Base-by-base conservation (phyloP, 257 asterid species). In the Salvia miltiorrhiza region DNA sequence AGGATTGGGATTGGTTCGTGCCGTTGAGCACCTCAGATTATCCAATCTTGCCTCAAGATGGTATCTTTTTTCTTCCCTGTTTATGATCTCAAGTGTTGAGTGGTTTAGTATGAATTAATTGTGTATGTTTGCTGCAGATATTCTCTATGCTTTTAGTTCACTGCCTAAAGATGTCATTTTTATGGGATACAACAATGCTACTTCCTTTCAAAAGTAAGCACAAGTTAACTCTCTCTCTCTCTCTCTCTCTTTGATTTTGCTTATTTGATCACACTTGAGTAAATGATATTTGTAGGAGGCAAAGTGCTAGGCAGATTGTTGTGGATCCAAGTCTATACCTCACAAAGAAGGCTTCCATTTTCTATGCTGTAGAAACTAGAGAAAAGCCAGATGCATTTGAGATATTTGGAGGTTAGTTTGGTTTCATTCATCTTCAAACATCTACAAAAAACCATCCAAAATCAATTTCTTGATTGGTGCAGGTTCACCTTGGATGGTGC, bases 401-500 rank as follows among this genome's bases (percentile, higher is more conserved):
- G 52, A 58, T 79, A 37, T 82, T 78, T 63, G 78, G 78, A 82
- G 93, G 93, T 86, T 35, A 58, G 21, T 69, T 57, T 28, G 54
- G 11, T 19, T 57, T 30, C 35, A 30, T 30, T 41, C 45, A 23
- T 17, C 0, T 48, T 8, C 10, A 37, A 50, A 58, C 7, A 16
- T 32, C 7, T 14, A 33, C 21, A 13, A 45, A 13, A 45, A 37
- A 54, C 19, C 11, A 26, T 11, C 17, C 37, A 54, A 13, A 28
- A 13, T 11, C 20, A 28, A 28, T 57, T 47, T 24, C 16, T 19
- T 63, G 52, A 49, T n/a, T 52, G 32, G 5, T 71, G 73, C 80
- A 87, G 93, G 90, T 73, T 87, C 90, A 5, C 73, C 85, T 0
- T 81, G 87, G 87, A 84, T 81, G 88, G 67, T 74, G 20, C 70